Base-by-base conservation (phyloP, 805 yeast genomes). In the Candida boleticola region DNA sequence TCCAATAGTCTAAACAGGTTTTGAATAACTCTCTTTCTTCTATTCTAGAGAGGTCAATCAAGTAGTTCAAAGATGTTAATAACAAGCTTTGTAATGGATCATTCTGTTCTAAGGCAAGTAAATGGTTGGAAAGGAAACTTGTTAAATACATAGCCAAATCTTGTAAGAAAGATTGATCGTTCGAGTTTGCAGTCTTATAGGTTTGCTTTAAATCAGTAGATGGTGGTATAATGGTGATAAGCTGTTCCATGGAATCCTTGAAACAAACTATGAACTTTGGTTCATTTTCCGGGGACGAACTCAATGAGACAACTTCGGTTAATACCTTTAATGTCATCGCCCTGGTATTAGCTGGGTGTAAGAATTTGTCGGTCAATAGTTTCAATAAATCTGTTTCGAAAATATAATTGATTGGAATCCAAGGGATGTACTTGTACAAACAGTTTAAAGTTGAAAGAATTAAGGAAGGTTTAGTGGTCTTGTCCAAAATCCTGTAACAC, bases 1-100 rank as follows among this genome's bases (percentile, higher is more conserved):
- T 71, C 99, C 99, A 93, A 66, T 90, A 93, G 61, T 93, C 99
- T 50, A 93, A 76, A 56, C 96, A 88, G 35, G 95, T 90, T 63
- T 93, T 93, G 72, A 93, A 93, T 50, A 93, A 74, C 67, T 93
- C 99, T 55, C 99, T 79, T 66, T 93, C 99, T 48, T 92, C 96
- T 53, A 93, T 86, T 60, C 83, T 80, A 5, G 97, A 89, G 44
- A 93, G 74, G 54, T 85, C 85, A 51, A 93, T 79, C 53, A 93
- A 72, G 63, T 89, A 89, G 57, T 79, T 77, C 59, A 90, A 95
- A 1, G 95, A 80, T 41, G 80, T 77, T 43, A 85, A 60, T 43
- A 89, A 68, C 39, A 89, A 65, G 19, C 79, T 83, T 54, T 77
- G 76, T 33, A 73, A 63, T 41, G 69, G 63, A 30, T 75, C 80